Conservation (phyloP, 2,329 filamentous ascomycete genomes). For the Stagonosporopsis cucurbitacearum region DNA sequence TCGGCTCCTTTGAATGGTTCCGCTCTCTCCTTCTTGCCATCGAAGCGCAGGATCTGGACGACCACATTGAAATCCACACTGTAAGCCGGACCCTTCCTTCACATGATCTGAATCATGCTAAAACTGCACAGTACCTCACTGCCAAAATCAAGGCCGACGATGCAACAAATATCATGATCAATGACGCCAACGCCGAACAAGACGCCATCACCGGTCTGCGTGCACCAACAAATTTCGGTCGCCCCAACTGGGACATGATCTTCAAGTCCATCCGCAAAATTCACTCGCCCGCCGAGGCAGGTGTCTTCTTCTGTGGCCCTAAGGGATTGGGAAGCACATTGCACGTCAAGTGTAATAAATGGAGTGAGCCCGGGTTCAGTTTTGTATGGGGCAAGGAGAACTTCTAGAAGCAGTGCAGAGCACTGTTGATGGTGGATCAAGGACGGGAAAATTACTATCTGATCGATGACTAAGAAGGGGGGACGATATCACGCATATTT, state of each 20-base stretch:
- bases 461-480: neutral
- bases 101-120: conserved; percentile 13
- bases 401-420: conserved; percentile 55
- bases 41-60: conserved; percentile 82
- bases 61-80: conserved; percentile 87
- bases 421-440: too few species aligned
- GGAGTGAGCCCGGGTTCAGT: conserved; percentile 77
- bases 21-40: conserved; percentile 82
- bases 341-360: conserved; percentile 87
- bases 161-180: conserved; percentile 91
- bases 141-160: conserved; percentile 87
- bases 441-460: neutral
- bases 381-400: conserved; percentile 75
- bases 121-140: conserved; percentile 69
- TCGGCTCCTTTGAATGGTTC: conserved; percentile 90
- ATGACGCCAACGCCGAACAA: conserved; percentile 82
- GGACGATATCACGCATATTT: conserved; percentile 7
- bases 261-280: conserved; percentile 84
- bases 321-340: conserved; percentile 78
- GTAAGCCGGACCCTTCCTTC: conserved; percentile 40
- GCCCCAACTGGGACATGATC: conserved; percentile 90
- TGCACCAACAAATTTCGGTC: conserved; percentile 83
- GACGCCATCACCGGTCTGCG: conserved; percentile 84
- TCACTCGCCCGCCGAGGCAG: conserved; percentile 51
- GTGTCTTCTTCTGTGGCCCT: conserved; percentile 78